phyloP scores from a whole-genome alignment of 345 rosid species.

The Turritis glabra region DNA sequence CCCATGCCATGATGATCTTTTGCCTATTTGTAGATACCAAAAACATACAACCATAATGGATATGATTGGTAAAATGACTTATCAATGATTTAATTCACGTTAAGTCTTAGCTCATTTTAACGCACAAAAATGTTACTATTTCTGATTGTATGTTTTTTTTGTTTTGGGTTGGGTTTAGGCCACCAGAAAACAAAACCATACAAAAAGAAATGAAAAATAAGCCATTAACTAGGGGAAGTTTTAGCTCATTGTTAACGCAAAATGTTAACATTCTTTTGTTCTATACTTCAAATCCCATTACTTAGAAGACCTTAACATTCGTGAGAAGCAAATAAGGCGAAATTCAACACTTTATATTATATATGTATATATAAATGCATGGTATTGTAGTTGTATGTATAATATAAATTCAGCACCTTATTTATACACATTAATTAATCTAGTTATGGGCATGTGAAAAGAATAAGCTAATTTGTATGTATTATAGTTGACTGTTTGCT shows the following conservation, averaged over 20 bases:
- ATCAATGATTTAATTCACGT: not conserved
- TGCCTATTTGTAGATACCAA: not conserved
- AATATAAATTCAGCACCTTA: too few species aligned
- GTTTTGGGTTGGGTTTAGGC: too few species aligned
- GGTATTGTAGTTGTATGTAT: too few species aligned
- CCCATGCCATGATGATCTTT: not conserved
- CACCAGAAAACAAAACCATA: too few species aligned
- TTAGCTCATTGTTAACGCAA: not conserved
- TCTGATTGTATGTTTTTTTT: too few species aligned
- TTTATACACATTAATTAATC: not conserved
- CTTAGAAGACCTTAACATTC: conserved; percentile 7
- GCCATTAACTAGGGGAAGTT: too few species aligned
- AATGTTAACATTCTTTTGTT: not conserved
- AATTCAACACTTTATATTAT: not conserved
- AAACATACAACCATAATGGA: not conserved
- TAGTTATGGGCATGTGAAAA: conserved; percentile 39
- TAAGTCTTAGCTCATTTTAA: not conserved
- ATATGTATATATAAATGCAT: conserved; percentile 12
- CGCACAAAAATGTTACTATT: not conserved
- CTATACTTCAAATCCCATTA: not conserved
- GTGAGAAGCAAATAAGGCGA: not conserved
- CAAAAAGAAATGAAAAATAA: too few species aligned
- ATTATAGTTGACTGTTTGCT: conserved; percentile 38
- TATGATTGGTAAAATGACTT: not conserved
- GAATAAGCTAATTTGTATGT: conserved; percentile 34